Evolutionary conservation across 495 filamentous ascomycete genomes (phyloP).

Genomic region (Annulohypoxylon bovei): DNA sequence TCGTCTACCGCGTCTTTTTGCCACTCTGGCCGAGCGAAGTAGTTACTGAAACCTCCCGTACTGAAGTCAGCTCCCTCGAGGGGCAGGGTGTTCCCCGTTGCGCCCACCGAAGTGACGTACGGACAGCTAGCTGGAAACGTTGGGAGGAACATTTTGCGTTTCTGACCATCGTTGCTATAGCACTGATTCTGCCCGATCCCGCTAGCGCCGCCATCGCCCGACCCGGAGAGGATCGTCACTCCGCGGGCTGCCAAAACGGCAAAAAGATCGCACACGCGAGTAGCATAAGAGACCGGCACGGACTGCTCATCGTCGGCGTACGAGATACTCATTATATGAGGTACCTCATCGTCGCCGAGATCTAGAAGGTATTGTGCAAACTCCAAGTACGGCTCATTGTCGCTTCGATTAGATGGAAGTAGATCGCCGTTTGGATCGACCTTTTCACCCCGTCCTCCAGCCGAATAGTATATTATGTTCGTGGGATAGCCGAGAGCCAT

Average conservation of each 20-base stretch:
- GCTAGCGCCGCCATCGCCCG: conserved; percentile 77
- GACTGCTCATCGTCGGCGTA: conserved; percentile 75
- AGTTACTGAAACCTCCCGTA: conserved; percentile 76
- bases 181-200: conserved; percentile 62
- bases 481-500: conserved; percentile 68
- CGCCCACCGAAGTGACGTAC: conserved; percentile 81
- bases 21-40: conserved; percentile 71
- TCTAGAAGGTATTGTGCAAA: conserved; percentile 75
- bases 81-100: conserved; percentile 68
- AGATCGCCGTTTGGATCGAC: conserved; percentile 63
- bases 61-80: conserved; percentile 67
- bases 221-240: conserved; percentile 74
- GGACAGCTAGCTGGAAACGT: conserved; percentile 83
- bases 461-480: conserved; percentile 70
- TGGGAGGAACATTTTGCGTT: conserved; percentile 69
- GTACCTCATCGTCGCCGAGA: conserved; percentile 70
- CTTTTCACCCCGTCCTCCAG: conserved; percentile 69
- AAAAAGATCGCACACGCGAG: conserved; percentile 74
- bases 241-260: conserved; percentile 78
- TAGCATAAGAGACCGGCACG: conserved; percentile 70
- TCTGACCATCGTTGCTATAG: conserved; percentile 71
- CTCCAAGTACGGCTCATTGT: conserved; percentile 87
- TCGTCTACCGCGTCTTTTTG: conserved; percentile 65
- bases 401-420: conserved; percentile 52
- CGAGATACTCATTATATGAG: conserved; percentile 76